Conservation (phyloP, 1,284 basidiomycete genomes). For the Blastosporella zonata region DNA sequence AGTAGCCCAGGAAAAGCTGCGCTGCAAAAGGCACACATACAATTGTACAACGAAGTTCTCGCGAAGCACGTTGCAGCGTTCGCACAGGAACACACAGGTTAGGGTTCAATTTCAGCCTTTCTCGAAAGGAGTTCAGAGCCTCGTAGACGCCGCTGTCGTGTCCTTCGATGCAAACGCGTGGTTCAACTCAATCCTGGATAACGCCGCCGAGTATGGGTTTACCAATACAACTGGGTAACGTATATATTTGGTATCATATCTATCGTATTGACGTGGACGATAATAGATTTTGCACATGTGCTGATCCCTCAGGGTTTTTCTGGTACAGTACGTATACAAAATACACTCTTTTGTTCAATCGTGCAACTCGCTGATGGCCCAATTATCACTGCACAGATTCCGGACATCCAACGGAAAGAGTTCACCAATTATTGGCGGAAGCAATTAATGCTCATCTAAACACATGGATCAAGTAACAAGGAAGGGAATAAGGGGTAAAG, state of each 20-base stretch:
- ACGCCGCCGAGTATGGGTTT: conserved; percentile 41
- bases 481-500: conserved; percentile 12
- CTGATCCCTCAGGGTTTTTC: conserved; percentile 43
- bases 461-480: conserved; percentile 14
- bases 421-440: conserved; percentile 43
- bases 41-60: conserved; percentile 41
- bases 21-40: conserved; percentile 37
- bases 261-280: not conserved
- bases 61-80: conserved; percentile 34
- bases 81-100: conserved; percentile 32
- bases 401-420: conserved; percentile 48
- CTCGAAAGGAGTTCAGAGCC: not conserved
- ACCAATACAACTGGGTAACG: conserved; percentile 47
- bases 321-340: conserved; percentile 52
- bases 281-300: conserved; percentile 49
- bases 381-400: conserved; percentile 30
- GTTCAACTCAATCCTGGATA: conserved; percentile 46
- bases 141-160: conserved; percentile 37
- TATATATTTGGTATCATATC: not conserved
- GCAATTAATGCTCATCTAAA: conserved; percentile 39
- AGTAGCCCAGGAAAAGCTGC: conserved; percentile 31
- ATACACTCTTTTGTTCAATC: not conserved
- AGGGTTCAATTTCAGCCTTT: not conserved
- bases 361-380: not conserved
- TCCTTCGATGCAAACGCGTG: conserved; percentile 49